A percentile compares a stretch with the other conserved stretches of the same genome.
Evolutionary conservation across 2,329 filamentous ascomycete species (phyloP).

Genomic region (Calonectria henricotiae): DNA sequence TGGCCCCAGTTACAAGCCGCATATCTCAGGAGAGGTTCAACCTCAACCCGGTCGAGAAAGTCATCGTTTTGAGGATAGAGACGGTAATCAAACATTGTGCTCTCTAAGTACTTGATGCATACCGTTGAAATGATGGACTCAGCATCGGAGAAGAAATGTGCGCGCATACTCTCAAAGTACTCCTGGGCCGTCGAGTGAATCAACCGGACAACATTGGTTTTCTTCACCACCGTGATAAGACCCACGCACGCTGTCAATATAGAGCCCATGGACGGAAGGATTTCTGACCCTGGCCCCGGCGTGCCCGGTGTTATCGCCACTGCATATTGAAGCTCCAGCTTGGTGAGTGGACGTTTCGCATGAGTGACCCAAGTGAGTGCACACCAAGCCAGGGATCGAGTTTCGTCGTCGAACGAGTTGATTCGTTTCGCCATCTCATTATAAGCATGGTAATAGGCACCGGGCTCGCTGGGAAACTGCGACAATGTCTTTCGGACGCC

Average conservation of each 20-base stretch:
- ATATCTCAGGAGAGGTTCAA: slow-evolving; percentile 5
- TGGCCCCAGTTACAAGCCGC: slow-evolving; percentile 10
- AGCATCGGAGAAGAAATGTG: background rate
- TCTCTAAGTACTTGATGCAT: background rate
- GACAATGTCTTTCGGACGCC: background rate
- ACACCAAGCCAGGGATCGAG: slow-evolving; percentile 2
- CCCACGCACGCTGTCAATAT: background rate
- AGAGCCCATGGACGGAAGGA: background rate
- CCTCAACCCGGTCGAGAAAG: background rate
- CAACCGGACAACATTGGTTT: background rate
- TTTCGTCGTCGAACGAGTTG: background rate
- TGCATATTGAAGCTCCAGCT: slow-evolving; percentile 10
- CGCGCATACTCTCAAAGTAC: slow-evolving; percentile 4
- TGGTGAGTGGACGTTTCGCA: slow-evolving; percentile 8
- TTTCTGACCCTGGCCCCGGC: background rate
- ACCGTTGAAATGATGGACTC: background rate
- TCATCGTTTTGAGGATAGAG: slow-evolving; percentile 1
- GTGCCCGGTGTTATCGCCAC: background rate
- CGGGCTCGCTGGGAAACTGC: background rate
- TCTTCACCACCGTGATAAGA: background rate
- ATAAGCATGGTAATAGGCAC: slow-evolving; percentile 1
- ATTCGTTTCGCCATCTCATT: slow-evolving; percentile 6
- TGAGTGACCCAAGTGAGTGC: slow-evolving; percentile 15
- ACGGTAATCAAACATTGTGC: slow-evolving; percentile 4
- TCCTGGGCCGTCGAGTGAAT: slow-evolving; percentile 9